phyloP scores from a whole-genome alignment of 257 asterid species.

The Handroanthus guayacan region DNA sequence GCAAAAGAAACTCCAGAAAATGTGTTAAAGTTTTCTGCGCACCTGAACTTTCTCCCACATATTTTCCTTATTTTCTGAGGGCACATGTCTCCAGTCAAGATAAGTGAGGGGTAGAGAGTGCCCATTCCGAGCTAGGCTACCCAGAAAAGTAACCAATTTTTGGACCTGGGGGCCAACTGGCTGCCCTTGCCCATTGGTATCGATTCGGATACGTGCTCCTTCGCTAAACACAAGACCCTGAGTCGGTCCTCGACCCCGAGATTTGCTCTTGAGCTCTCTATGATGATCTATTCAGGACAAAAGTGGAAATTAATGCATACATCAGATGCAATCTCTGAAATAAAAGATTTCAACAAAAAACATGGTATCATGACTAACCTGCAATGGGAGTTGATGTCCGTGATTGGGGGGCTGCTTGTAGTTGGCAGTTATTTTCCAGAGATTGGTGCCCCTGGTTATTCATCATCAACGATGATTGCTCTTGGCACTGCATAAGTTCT shows the following conservation, averaged over 20 bases:
- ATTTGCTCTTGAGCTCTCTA: slow-evolving; percentile 27
- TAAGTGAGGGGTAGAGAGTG: slow-evolving; percentile 45
- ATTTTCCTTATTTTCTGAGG: slow-evolving; percentile 42
- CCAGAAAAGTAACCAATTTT: slow-evolving; percentile 45
- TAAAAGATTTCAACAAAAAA: neutral
- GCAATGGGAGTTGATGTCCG: slow-evolving; percentile 5
- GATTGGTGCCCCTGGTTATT: slow-evolving; percentile 1
- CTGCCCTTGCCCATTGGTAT: slow-evolving; percentile 44
- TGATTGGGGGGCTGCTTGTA: slow-evolving; percentile 9
- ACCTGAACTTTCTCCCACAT: slow-evolving; percentile 53
- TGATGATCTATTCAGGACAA: slow-evolving; percentile 22
- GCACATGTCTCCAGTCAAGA: slow-evolving; percentile 50
- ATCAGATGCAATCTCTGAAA: neutral
- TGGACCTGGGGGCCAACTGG: slow-evolving; percentile 45
- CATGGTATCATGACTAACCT: slow-evolving; percentile 7
- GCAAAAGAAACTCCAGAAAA: neutral
- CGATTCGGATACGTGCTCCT: slow-evolving; percentile 35
- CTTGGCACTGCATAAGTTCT: slow-evolving; percentile 9
- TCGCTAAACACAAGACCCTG: slow-evolving; percentile 27
- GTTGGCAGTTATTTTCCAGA: neutral
- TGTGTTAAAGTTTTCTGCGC: slow-evolving; percentile 6
- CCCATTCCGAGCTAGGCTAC: slow-evolving; percentile 48
- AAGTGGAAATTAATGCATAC: neutral
- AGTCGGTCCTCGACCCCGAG: slow-evolving; percentile 43
- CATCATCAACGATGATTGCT: slow-evolving; percentile 2